Evolutionary conservation across 148 eudicot genomes (phyloP).

Genomic region (Diospyros kaki): DNA sequence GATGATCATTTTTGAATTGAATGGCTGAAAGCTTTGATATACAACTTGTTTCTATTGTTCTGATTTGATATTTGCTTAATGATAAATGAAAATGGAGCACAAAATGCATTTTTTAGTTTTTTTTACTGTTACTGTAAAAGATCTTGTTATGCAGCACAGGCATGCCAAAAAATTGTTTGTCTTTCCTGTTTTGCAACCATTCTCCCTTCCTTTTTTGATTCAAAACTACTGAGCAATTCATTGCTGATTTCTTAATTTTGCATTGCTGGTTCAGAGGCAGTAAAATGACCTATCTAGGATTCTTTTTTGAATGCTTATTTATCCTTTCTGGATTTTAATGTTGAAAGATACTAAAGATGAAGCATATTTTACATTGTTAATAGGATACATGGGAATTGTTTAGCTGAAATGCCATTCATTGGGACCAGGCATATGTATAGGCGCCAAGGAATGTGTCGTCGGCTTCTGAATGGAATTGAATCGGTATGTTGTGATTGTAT

Average conservation of each 20-base stretch:
- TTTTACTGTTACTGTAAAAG: neutral
- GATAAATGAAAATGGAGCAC: neutral
- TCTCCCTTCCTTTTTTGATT: neutral
- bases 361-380: neutral
- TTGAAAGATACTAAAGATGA: neutral
- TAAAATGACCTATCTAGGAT: neutral
- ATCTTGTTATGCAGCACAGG: neutral
- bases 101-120: too few species aligned
- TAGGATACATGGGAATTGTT: slow-evolving; percentile 72
- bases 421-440: slow-evolving; percentile 73
- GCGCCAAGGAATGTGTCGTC: slow-evolving; percentile 93
- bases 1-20: too few species aligned
- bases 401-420: slow-evolving; percentile 97
- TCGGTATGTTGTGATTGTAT: slow-evolving; percentile 36
- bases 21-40: neutral
- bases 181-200: neutral
- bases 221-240: neutral
- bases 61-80: neutral
- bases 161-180: neutral
- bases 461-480: slow-evolving; percentile 69
- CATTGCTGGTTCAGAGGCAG: neutral
- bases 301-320: neutral
- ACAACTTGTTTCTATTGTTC: neutral
- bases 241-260: too few species aligned
- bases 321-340: neutral